Conservation (phyloP, 1,284 basidiomycete species). For the Afroboletus lepidellus region DNA sequence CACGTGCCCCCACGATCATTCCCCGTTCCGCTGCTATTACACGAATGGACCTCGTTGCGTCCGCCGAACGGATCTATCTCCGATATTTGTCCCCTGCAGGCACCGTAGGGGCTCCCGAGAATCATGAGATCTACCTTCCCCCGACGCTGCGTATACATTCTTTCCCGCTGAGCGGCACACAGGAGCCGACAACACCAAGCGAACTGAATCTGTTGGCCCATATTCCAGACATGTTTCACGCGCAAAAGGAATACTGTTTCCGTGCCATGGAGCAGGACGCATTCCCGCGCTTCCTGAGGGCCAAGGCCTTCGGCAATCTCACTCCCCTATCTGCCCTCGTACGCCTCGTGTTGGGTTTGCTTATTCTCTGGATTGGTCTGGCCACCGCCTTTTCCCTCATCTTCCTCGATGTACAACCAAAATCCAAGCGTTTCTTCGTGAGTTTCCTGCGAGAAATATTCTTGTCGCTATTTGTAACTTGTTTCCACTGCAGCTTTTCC, state of each 20-base stretch:
- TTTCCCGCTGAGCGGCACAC: constrained; percentile 68
- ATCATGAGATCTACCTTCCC: constrained; percentile 94
- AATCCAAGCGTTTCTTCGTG: constrained; percentile 91
- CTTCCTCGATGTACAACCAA: constrained; percentile 90
- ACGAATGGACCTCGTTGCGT: constrained; percentile 85
- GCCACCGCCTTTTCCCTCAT: constrained; percentile 89
- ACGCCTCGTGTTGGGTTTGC: constrained; percentile 78
- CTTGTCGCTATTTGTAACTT: constrained; percentile 5
- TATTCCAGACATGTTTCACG: constrained; percentile 95
- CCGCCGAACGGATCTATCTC: constrained; percentile 93
- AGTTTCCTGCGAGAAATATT: constrained; percentile 38
- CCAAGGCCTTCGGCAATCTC: constrained; percentile 96
- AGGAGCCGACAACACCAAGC: constrained; percentile 67
- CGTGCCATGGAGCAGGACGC: constrained; percentile 96
- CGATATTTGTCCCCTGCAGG: constrained; percentile 84
- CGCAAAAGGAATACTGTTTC: constrained; percentile 97
- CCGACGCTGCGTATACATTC: constrained; percentile 78
- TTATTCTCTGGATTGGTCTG: constrained; percentile 90
- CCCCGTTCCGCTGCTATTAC: constrained; percentile 89
- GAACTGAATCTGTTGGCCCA: constrained; percentile 81
- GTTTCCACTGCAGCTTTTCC: constrained; percentile 72
- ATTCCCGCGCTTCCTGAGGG: constrained; percentile 93
- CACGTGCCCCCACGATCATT: constrained; percentile 84
- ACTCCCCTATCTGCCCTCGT: constrained; percentile 88
- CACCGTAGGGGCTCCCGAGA: constrained; percentile 63